Evolutionary conservation across 2,329 filamentous ascomycete genomes (phyloP), one percentile per base, ranked within the genome.

Genomic region (Sarocladium kiliense): DNA sequence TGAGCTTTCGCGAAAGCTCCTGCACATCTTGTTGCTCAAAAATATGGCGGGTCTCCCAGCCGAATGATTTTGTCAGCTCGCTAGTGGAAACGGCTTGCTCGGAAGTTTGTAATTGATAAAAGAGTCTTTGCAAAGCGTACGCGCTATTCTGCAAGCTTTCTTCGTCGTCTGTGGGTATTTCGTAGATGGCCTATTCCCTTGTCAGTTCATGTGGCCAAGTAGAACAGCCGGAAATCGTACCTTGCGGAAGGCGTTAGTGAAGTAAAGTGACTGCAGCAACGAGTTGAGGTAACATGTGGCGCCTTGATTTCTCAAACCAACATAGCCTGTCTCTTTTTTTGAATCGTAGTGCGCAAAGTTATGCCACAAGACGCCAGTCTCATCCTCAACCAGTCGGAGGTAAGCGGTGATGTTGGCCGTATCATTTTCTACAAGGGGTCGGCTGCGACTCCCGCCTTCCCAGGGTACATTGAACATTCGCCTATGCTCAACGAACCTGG

Each of bases 11-110:
- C 32, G 92, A 97, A 32, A 99, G 77, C 69, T 99, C 94, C 69
- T 99, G 94, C 9, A 99, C 94, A 71, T 99, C 94, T 71, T 99
- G 94, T 69, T 99, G 94, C 73, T 97, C 93, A 64, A 99, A 99
- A 54, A 97, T 96, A 67, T 99, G 93, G 60, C 91, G 85, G 2
- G 93, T 96, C 65, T 99, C 93, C 94, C 94, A 99, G 23, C 94
- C 94, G 69, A 99, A 99, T 0, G 94, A 97, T 62, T 91, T 89
- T 6, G 94, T 99, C 37, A 99, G 81, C 67, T 99, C 94, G 53
- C 88, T 91, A 1, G 94, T 99, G 37, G 89, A 84, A 2, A 99
- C 93, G 1, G 95, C 90, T 34, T 78, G 75, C 53, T 86, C 85
- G 37, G 87, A 93, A 12, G 91, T 96, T 69, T 99, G 94, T 19